Evolutionary conservation across 1,284 basidiomycete species (phyloP).

Genomic region (Irpex lacteus): DNA sequence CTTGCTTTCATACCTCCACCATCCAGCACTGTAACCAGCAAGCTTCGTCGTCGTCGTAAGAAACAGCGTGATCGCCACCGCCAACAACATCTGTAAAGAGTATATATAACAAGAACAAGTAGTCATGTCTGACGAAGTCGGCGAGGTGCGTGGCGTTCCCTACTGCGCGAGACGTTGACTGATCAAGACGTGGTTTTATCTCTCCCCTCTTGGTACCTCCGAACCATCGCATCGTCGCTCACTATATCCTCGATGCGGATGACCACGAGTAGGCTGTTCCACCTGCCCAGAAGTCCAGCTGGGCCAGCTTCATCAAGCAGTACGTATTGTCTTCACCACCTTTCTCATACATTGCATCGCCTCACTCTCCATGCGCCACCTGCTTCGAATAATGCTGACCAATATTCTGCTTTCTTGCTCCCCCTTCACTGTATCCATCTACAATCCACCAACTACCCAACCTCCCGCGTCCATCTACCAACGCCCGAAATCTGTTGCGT

Average conservation of each 20-base stretch:
- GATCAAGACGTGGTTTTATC: background rate
- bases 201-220: background rate
- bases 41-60: background rate
- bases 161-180: background rate
- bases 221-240: background rate
- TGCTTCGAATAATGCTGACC: background rate
- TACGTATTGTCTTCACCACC: conserved; percentile 33
- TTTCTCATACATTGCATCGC: conserved; percentile 5
- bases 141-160: conserved; percentile 5
- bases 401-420: background rate
- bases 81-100: background rate
- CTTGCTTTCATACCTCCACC: background rate
- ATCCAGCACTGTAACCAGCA: background rate
- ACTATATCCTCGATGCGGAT: background rate
- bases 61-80: background rate
- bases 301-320: conserved; percentile 83
- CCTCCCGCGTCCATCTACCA: too few relatives aligned
- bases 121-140: conserved; percentile 8
- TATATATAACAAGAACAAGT: background rate
- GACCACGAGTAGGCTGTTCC: conserved; percentile 56
- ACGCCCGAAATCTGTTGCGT: too few relatives aligned
- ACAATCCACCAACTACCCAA: too few relatives aligned
- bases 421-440: background rate
- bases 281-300: conserved; percentile 68
- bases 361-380: background rate